Conservation (phyloP, 352 stramenopile genomes). For the Blastocystis sp. region DNA sequence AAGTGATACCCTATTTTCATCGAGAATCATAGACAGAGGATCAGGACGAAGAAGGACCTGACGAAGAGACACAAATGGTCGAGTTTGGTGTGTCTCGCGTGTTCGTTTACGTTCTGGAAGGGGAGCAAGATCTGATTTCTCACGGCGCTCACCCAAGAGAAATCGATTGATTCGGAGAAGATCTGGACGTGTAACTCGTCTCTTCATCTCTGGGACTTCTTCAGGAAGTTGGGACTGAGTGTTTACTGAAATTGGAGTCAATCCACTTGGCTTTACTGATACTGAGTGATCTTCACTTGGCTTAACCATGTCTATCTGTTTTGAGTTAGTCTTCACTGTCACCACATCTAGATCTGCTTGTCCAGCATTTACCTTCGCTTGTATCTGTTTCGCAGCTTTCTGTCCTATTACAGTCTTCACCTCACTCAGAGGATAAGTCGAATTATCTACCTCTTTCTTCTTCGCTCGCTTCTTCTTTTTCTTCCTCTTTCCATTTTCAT, state of each 20-base stretch:
- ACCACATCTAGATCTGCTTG: neutral
- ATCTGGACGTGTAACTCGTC: neutral
- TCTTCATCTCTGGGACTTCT: too few relatives aligned
- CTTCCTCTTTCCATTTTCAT: neutral
- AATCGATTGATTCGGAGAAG: constrained; percentile 10
- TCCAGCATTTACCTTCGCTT: neutral
- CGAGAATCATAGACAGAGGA: neutral
- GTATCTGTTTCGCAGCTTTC: neutral
- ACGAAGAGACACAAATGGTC: constrained; percentile 13
- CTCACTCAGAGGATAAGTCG: neutral
- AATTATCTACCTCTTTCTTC: neutral
- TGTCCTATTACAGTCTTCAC: neutral
- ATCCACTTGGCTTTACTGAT: too few relatives aligned
- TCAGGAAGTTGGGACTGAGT: too few relatives aligned
- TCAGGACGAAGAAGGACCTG: neutral
- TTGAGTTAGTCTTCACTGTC: neutral
- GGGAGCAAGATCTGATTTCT: neutral
- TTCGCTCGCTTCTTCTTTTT: constrained; percentile 22
- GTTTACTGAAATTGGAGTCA: too few relatives aligned
- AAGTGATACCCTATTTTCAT: neutral
- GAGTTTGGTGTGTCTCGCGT: neutral
- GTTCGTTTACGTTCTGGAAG: neutral
- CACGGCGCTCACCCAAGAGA: constrained; percentile 9
- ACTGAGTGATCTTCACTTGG: too few relatives aligned
- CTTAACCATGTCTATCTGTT: too few relatives aligned